A percentile compares a stretch with the other conserved stretches of the same genome.
Conservation (phyloP, 75 land plant genomes). For the Isoetes taiwanensis region DNA sequence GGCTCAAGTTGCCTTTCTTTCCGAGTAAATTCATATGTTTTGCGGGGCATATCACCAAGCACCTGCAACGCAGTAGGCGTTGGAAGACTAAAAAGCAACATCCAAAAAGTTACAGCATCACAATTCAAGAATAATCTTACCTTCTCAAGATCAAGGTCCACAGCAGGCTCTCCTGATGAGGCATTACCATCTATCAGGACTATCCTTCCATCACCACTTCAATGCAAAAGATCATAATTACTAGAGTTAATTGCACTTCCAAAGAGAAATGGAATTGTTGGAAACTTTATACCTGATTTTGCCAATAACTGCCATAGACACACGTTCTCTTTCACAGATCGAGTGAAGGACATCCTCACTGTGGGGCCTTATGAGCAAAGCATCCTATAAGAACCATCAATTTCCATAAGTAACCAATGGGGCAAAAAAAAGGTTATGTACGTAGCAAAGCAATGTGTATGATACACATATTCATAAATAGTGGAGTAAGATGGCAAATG, state of each 20-base stretch:
- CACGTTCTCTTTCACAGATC: constrained; percentile 80
- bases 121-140: constrained; percentile 8
- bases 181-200: constrained; percentile 51
- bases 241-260: background rate
- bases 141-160: constrained; percentile 89
- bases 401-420: background rate
- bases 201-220: constrained; percentile 62
- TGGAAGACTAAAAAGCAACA: background rate
- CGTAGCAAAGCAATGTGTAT: no score
- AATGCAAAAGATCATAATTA: background rate
- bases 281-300: constrained; percentile 33
- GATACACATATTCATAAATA: no score
- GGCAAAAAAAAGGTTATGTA: background rate
- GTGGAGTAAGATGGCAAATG: no score
- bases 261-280: background rate
- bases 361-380: constrained; percentile 66
- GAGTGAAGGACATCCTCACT: constrained; percentile 48
- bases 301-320: constrained; percentile 95
- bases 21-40: constrained; percentile 52
- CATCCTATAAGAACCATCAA: constrained; percentile 34
- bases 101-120: background rate
- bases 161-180: constrained; percentile 56
- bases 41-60: constrained; percentile 90
- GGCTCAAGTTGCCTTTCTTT: constrained; percentile 27
- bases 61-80: constrained; percentile 17